Evolutionary conservation across 352 stramenopile species (phyloP).

Genomic region (Pythium dissimile): DNA sequence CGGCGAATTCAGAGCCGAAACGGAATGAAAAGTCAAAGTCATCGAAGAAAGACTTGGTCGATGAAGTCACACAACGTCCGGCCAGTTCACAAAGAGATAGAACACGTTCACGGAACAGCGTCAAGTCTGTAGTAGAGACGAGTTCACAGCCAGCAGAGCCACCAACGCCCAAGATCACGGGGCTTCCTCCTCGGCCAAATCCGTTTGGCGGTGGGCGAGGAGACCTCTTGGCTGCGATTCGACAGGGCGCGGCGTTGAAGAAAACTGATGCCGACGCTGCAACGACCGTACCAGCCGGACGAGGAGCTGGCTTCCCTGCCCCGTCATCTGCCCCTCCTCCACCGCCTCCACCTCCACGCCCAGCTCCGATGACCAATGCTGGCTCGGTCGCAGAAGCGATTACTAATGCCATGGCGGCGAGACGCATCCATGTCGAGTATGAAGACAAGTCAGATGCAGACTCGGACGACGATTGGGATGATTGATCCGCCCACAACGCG

Average conservation of each 20-base stretch:
- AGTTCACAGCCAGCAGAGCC: conserved; percentile 5
- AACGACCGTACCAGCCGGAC: not conserved
- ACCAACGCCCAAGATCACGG: conserved; percentile 28
- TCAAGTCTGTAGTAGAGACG: conserved; percentile 3
- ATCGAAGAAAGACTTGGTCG: conserved; percentile 24
- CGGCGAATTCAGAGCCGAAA: conserved; percentile 6
- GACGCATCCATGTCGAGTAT: conserved; percentile 80
- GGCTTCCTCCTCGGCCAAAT: conserved; percentile 61
- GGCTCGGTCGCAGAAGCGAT: conserved; percentile 78
- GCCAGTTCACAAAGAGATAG: conserved; percentile 11
- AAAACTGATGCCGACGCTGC: conserved; percentile 21
- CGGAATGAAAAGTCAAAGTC: conserved; percentile 21
- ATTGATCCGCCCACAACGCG: conserved; percentile 4
- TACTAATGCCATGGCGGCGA: conserved; percentile 72
- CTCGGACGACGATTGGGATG: conserved; percentile 82
- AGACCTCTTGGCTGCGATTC: conserved; percentile 76
- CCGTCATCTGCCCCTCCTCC: conserved; percentile 15
- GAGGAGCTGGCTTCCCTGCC: conserved; percentile 6
- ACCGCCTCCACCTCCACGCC: conserved; percentile 20
- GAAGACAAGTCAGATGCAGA: conserved; percentile 66
- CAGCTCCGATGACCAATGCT: conserved; percentile 33
- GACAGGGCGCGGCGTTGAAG: conserved; percentile 56
- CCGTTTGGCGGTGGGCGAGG: conserved; percentile 62
- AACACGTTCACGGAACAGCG: conserved; percentile 21
- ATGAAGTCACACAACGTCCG: not conserved